phyloP scores from a whole-genome alignment of 768 basidiomycete species.

The Cystobasidium ongulense region DNA sequence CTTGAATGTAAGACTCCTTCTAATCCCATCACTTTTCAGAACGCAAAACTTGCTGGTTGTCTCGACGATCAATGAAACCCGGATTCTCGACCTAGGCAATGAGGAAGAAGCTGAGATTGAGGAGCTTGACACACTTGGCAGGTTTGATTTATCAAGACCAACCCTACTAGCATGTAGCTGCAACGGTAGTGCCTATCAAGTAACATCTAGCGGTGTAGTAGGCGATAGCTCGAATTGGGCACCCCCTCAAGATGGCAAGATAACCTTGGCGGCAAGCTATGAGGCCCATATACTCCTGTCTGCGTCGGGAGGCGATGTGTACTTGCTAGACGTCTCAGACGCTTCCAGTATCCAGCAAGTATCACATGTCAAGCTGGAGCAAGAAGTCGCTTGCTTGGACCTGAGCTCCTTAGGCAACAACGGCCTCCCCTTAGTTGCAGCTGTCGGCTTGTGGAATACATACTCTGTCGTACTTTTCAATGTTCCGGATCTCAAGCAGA shows the following conservation, averaged over 20 bases:
- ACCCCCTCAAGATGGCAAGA: conserved; percentile 26
- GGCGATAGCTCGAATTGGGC: conserved; percentile 38
- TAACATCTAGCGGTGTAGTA: conserved; percentile 58
- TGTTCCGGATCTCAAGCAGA: conserved; percentile 39
- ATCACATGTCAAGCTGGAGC: conserved; percentile 26
- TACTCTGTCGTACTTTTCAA: conserved; percentile 57
- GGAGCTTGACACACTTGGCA: conserved; percentile 47
- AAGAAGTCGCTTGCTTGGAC: conserved; percentile 67
- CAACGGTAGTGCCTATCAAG: conserved; percentile 59
- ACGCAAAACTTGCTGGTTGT: conserved; percentile 33
- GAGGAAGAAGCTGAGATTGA: conserved; percentile 42
- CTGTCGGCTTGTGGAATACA: conserved; percentile 69
- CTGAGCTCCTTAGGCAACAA: conserved; percentile 47
- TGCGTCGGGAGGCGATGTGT: conserved; percentile 45
- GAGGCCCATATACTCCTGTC: conserved; percentile 34
- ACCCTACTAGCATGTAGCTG: conserved; percentile 64
- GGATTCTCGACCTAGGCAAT: conserved; percentile 11
- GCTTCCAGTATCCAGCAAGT: conserved; percentile 6
- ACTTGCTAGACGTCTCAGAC: conserved; percentile 52
- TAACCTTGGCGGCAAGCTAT: conserved; percentile 31
- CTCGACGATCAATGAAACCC: conserved; percentile 35
- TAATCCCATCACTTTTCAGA: background rate
- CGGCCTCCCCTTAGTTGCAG: conserved; percentile 49
- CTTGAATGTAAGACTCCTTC: background rate
- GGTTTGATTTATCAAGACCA: conserved; percentile 51